Conservation (phyloP, 2,329 filamentous ascomycete species). For the Cordyceps tenuipes region DNA sequence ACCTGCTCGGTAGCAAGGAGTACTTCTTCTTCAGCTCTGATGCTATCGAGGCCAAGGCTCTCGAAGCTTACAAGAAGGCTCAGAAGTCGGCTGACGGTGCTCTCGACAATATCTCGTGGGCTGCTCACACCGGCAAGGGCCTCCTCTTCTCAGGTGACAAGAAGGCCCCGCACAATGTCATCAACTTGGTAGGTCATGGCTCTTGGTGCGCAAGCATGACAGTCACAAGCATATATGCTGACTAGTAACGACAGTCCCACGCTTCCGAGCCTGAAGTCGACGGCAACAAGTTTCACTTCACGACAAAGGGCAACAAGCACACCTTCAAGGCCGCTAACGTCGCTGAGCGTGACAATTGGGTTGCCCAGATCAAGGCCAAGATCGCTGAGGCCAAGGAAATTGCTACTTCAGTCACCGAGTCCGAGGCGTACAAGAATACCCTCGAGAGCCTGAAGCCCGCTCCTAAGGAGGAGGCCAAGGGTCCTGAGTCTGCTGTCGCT, state of each 20-base stretch:
- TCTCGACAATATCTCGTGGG: slow-evolving; percentile 79
- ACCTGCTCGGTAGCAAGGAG: slow-evolving; percentile 84
- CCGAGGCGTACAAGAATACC: slow-evolving; percentile 82
- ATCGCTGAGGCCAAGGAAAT: slow-evolving; percentile 77
- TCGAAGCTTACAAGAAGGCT: slow-evolving; percentile 70
- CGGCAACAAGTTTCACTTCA: slow-evolving; percentile 81
- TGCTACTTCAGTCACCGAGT: slow-evolving; percentile 62
- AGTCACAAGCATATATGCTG: slow-evolving; percentile 16
- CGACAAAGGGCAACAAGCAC: slow-evolving; percentile 82
- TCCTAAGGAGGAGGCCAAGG: slow-evolving; percentile 29
- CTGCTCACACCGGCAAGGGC: slow-evolving; percentile 88
- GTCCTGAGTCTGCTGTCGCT: slow-evolving; percentile 20
- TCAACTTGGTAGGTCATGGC: slow-evolving; percentile 63
- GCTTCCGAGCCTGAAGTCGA: slow-evolving; percentile 65
- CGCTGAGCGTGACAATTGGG: slow-evolving; percentile 87
- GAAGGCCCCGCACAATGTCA: slow-evolving; percentile 67
- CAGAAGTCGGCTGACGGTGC: slow-evolving; percentile 74
- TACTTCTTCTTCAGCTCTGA: slow-evolving; percentile 82
- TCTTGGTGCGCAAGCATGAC: too few species aligned
- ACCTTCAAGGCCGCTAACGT: slow-evolving; percentile 72
- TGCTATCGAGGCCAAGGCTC: slow-evolving; percentile 62
- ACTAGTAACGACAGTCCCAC: slow-evolving; percentile 39
- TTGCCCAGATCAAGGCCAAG: slow-evolving; percentile 73
- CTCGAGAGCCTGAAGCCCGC: slow-evolving; percentile 59
- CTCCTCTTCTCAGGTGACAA: slow-evolving; percentile 89